Conservation (phyloP, 2,329 filamentous ascomycete species). For the Talaromyces sp. region DNA sequence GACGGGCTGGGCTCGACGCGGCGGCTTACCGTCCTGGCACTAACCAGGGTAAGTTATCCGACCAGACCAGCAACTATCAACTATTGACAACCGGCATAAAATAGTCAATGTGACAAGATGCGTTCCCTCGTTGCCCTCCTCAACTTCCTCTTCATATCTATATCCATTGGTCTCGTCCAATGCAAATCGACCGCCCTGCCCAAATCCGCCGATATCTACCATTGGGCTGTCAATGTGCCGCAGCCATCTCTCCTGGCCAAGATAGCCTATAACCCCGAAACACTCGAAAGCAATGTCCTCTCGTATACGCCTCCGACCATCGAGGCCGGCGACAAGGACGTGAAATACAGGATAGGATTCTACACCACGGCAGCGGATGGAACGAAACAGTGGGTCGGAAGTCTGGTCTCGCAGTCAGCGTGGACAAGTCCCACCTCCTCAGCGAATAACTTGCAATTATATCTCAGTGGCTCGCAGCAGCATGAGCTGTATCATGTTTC, state of each 20-base stretch:
- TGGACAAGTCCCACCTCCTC: constrained; percentile 26
- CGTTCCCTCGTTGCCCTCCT: constrained; percentile 14
- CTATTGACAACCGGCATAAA: neutral
- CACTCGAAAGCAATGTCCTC: constrained; percentile 34
- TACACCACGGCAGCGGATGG: constrained; percentile 37
- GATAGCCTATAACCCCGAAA: constrained; percentile 40
- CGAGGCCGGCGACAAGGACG: constrained; percentile 34
- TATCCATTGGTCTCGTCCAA: constrained; percentile 20
- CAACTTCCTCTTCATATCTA: constrained; percentile 19
- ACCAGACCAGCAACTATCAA: neutral
- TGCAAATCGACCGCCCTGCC: constrained; percentile 16
- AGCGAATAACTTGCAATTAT: constrained; percentile 35
- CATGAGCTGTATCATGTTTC: constrained; percentile 41
- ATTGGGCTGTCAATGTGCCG: constrained; percentile 34
- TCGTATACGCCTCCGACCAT: constrained; percentile 37
- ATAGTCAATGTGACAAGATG: constrained; percentile 10
- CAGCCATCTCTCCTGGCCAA: constrained; percentile 38
- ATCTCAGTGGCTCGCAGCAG: constrained; percentile 31
- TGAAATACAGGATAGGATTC: constrained; percentile 54
- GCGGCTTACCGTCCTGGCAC: neutral
- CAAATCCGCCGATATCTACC: constrained; percentile 34
- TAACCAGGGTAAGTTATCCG: neutral
- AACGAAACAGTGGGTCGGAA: constrained; percentile 40
- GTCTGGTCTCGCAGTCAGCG: constrained; percentile 36
- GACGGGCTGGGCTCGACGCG: neutral